phyloP scores from a whole-genome alignment of 352 stramenopile genomes.

The Phytophthora aleatoria region DNA sequence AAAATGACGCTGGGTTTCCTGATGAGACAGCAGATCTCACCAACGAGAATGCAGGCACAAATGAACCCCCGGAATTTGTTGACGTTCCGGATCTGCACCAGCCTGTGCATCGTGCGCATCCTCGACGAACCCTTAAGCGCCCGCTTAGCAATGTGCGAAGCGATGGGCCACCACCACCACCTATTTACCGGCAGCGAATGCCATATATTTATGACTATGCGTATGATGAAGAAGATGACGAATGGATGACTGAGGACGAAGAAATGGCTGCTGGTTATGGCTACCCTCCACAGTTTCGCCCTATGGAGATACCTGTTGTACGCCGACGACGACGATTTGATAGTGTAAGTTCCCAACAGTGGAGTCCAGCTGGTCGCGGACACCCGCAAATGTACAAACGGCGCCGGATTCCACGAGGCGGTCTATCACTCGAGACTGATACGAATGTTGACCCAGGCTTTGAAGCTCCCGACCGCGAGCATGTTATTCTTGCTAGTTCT shows the following conservation, averaged over 20 bases:
- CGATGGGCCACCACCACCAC: slow-evolving; percentile 18
- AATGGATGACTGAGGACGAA: slow-evolving; percentile 45
- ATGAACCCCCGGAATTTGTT: slow-evolving; percentile 12
- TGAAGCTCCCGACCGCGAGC: slow-evolving; percentile 6
- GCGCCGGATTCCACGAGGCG: slow-evolving; percentile 22
- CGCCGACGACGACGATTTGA: slow-evolving; percentile 26
- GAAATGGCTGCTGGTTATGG: slow-evolving; percentile 30
- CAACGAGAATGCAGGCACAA: slow-evolving; percentile 14
- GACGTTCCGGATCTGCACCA: slow-evolving; percentile 16
- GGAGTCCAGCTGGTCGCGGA: slow-evolving; percentile 17
- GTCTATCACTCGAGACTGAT: slow-evolving; percentile 10
- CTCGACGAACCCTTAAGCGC: slow-evolving; percentile 31
- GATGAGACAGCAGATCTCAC: slow-evolving; percentile 23
- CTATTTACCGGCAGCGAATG: slow-evolving; percentile 37
- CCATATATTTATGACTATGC: slow-evolving; percentile 46
- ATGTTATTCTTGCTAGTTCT: slow-evolving; percentile 8
- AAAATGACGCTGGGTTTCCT: slow-evolving; percentile 10
- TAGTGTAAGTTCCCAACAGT: slow-evolving; percentile 28
- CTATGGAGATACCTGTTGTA: slow-evolving; percentile 26
- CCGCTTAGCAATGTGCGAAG: slow-evolving; percentile 27
- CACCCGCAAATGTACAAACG: slow-evolving; percentile 34
- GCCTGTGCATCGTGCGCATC: slow-evolving; percentile 12
- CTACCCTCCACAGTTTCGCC: slow-evolving; percentile 22
- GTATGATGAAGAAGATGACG: slow-evolving; percentile 37
- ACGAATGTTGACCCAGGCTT: slow-evolving; percentile 9